Percentiles rank a stretch among this genome's conserved stretches.
phyloP scores from a whole-genome alignment of 2,329 filamentous ascomycete genomes.

The Polytolypa hystricis region DNA sequence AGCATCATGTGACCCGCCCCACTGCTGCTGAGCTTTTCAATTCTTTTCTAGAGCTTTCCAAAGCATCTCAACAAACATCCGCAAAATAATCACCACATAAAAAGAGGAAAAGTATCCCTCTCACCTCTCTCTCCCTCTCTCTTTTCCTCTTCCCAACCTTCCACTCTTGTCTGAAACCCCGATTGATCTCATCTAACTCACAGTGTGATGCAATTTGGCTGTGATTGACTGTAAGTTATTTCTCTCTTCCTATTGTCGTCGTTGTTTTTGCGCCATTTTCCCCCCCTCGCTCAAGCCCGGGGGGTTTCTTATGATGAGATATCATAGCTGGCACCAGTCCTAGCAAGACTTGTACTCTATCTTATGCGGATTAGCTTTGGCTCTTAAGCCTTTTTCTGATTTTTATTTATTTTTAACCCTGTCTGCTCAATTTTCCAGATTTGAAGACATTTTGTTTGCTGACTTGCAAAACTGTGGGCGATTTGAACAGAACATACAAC shows the following conservation, averaged over 20 bases:
- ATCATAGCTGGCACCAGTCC: slow-evolving; percentile 56
- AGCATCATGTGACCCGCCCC: too few relatives aligned
- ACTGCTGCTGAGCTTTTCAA: too few relatives aligned
- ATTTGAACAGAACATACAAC: too few relatives aligned
- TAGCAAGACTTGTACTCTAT: slow-evolving; percentile 53
- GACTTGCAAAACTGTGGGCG: too few relatives aligned
- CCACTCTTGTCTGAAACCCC: too few relatives aligned
- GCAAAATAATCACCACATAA: slow-evolving; percentile 1
- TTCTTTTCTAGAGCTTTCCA: slow-evolving; percentile 15
- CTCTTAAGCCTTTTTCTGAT: slow-evolving; percentile 7
- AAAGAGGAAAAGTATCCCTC: neutral
- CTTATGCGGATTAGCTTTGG: slow-evolving; percentile 49
- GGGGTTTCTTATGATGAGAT: slow-evolving; percentile 43
- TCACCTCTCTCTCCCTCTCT: slow-evolving; percentile 5
- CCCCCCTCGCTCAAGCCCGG: neutral
- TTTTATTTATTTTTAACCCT: too few relatives aligned
- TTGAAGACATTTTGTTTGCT: too few relatives aligned
- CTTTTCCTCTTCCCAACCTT: slow-evolving; percentile 1
- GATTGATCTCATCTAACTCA: too few relatives aligned
- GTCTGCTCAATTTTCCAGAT: too few relatives aligned
- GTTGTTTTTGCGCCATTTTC: slow-evolving; percentile 1
- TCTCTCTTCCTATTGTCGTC: slow-evolving; percentile 1
- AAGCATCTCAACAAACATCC: neutral
- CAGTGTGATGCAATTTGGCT: too few relatives aligned
- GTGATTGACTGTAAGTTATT: neutral